Conservation (phyloP, 2,329 filamentous ascomycete species). For the Thielaviopsis populi region DNA sequence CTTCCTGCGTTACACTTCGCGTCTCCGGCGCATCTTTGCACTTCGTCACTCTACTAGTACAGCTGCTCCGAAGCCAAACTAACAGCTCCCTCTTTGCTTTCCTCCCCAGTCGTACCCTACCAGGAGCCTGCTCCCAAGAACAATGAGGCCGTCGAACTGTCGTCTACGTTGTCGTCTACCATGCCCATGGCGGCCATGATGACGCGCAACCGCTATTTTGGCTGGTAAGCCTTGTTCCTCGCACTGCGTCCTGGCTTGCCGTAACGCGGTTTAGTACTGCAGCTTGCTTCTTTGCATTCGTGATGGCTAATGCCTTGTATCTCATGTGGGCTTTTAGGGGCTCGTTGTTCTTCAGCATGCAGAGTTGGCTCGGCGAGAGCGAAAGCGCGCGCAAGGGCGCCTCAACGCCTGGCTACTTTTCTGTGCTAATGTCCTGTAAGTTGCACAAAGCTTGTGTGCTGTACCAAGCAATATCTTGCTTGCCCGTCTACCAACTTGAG, state of each 20-base stretch:
- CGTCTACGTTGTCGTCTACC: conserved; percentile 57
- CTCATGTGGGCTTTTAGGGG: conserved; percentile 33
- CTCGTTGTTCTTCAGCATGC: conserved; percentile 56
- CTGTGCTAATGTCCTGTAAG: conserved; percentile 64
- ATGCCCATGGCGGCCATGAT: conserved; percentile 95
- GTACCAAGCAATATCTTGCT: background rate
- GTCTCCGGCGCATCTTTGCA: background rate
- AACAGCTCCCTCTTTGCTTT: background rate
- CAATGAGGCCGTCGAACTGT: conserved; percentile 51
- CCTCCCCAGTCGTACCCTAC: conserved; percentile 64
- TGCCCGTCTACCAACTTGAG: background rate
- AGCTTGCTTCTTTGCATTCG: conserved; percentile 12
- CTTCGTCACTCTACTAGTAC: too few species aligned
- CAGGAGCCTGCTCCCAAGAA: conserved; percentile 52
- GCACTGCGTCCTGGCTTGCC: background rate
- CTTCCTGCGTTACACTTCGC: background rate
- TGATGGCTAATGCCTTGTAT: background rate
- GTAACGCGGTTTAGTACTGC: background rate
- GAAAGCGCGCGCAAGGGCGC: conserved; percentile 48
- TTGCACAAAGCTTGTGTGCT: conserved; percentile 18
- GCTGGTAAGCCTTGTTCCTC: conserved; percentile 35
- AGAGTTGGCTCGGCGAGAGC: conserved; percentile 65
- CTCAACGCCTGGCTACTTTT: conserved; percentile 54
- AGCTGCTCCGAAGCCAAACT: background rate
- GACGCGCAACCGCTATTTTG: conserved; percentile 69